Base-by-base conservation (phyloP, 2,329 filamentous ascomycete species). In the Elsinoe ampelina region DNA sequence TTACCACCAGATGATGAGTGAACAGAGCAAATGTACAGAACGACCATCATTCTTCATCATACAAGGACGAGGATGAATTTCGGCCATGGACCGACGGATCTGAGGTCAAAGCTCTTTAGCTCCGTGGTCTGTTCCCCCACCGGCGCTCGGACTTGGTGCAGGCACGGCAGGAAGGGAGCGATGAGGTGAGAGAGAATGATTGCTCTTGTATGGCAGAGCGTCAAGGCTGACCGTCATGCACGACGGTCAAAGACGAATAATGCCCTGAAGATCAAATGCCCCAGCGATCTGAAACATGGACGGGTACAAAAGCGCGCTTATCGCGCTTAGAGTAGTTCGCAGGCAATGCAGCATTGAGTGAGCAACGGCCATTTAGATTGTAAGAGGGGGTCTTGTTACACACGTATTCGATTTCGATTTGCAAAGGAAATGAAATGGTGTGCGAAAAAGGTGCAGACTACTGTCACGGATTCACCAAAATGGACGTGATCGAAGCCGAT, bases 1-100 rank as follows among this genome's bases (percentile, higher is more conserved):
- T 83, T 98, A 75, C 93, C 93, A 19, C 90, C 89, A 7, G 93
- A 97, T 70, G 93, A 98, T 68, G 93, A 98, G 68, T 96, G 77
- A 80, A 30, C 7, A 7, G 26, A 30, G 26, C 4, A 30, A 58
- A n/a, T 38, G 34, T n/a, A 22, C 15, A 30, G 38, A 4, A 41
- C 38, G 10, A 30, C 26, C 26, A 30, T 30, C 26, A 30, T 30
- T 3, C 26, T 30, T 30, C 26, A 30, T 30, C 26, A 30, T 30
- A 30, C 7, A 3, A 30, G 26, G 8, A 30, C 26, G 26, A 22
- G 41, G 41, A 22, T 6, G 19, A n/a, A 45, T 10, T 22, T 26
- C 10, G 41, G 20, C 41, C 41, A 22, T 45, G 41, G 41, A 22
- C 41, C 20, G 41, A 45, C 41, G 41, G 20, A 22, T 13, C 11